phyloP scores from a whole-genome alignment of 2,329 filamentous ascomycete species.

The Uncinocarpus reesii region DNA sequence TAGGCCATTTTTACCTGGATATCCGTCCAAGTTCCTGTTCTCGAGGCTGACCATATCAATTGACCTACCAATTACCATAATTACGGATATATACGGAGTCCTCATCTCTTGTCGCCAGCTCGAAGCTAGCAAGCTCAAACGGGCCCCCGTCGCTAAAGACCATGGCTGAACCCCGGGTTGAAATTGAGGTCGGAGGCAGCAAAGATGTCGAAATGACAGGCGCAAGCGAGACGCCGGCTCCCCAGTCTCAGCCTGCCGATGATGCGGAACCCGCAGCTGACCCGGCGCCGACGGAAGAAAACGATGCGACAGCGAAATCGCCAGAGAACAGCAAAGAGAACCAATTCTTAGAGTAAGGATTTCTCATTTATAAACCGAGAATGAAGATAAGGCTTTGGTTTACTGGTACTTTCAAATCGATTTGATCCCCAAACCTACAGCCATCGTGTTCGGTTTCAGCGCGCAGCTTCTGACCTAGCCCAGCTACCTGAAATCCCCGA shows the following conservation, averaged over 20 bases:
- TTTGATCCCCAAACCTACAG: not conserved
- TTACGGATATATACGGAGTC: not conserved
- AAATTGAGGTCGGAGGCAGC: constrained; percentile 12
- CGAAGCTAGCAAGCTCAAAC: not conserved
- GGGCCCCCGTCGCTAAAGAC: not conserved
- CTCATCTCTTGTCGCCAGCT: not conserved
- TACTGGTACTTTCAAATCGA: not conserved
- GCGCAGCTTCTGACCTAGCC: not conserved
- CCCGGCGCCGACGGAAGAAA: not conserved
- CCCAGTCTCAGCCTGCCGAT: not conserved
- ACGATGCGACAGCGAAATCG: not conserved
- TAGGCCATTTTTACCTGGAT: no score
- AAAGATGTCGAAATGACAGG: constrained; percentile 24
- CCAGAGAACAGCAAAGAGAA: constrained; percentile 5
- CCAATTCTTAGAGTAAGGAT: constrained; percentile 13
- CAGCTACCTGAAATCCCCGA: constrained; percentile 55
- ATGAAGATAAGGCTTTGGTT: not conserved
- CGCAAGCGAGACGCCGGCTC: constrained; percentile 11
- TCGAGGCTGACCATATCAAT: no score
- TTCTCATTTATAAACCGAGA: not conserved
- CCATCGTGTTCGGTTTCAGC: not conserved
- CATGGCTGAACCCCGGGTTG: constrained; percentile 15
- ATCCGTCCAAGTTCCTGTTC: no score
- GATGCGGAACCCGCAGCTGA: constrained; percentile 4
- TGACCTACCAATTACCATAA: not conserved